Evolutionary conservation across 2,329 filamentous ascomycete genomes (phyloP).

Genomic region (Aspergillus fischeri): DNA sequence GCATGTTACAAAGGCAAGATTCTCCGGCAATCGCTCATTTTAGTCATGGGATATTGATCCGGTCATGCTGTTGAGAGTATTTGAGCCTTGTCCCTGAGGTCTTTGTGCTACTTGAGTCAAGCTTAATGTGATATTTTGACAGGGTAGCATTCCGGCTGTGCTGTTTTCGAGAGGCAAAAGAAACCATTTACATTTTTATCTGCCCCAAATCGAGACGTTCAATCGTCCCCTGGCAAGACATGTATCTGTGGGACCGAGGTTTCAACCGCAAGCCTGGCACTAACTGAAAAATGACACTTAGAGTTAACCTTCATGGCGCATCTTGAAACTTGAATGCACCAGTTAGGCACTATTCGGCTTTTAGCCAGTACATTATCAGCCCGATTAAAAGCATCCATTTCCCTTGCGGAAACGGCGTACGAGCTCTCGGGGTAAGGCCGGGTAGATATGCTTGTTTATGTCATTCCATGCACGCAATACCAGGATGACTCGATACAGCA

Average conservation of each 20-base stretch:
- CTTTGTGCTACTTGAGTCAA: neutral
- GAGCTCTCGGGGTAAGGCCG: neutral
- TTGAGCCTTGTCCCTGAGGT: neutral
- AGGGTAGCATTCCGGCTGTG: neutral
- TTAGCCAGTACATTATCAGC: neutral
- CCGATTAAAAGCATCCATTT: neutral
- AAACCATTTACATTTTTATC: neutral
- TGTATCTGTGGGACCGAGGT: neutral
- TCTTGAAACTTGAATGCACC: neutral
- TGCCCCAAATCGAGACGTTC: neutral
- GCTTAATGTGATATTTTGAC: neutral
- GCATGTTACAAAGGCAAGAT: neutral
- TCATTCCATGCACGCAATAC: slow-evolving; percentile 15
- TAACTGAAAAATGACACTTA: neutral
- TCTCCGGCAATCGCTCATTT: slow-evolving; percentile 2
- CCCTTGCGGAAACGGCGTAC: neutral
- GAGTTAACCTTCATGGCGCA: neutral
- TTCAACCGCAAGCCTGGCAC: neutral
- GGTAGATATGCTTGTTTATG: slow-evolving; percentile 8
- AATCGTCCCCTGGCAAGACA: neutral
- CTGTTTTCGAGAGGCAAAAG: neutral
- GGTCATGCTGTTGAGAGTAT: neutral
- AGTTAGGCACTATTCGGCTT: neutral
- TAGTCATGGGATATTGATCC: neutral
- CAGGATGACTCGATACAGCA: slow-evolving; percentile 9